Percentiles rank a stretch among this genome's conserved stretches.
Evolutionary conservation across 306 rosid species (phyloP).

Genomic region (Cucurbita pepo): DNA sequence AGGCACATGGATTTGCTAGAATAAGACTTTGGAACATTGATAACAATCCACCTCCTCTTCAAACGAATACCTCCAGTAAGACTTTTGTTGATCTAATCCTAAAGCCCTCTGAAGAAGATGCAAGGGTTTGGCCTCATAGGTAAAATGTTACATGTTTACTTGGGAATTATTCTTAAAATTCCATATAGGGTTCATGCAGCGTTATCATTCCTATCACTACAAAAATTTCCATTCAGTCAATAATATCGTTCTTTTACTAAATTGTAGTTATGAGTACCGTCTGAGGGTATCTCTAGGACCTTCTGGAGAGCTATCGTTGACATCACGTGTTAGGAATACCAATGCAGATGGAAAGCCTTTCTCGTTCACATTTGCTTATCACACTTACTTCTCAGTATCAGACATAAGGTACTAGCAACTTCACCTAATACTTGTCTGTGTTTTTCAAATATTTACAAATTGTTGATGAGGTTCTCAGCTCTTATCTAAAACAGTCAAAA

Average conservation of each 20-base stretch:
- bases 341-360: conserved; percentile 82
- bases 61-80: conserved; percentile 35
- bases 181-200: not conserved
- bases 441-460: not conserved
- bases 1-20: conserved; percentile 80
- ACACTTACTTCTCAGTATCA: conserved; percentile 83
- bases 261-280: conserved; percentile 70
- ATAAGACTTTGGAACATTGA: conserved; percentile 62
- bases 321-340: conserved; percentile 85
- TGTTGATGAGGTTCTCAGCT: not conserved
- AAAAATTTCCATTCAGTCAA: conserved; percentile 10
- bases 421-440: not conserved
- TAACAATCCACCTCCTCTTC: conserved; percentile 53
- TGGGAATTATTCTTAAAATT: not conserved
- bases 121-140: conserved; percentile 81
- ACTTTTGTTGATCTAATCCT: conserved; percentile 78
- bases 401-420: conserved; percentile 53
- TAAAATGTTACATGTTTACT: conserved; percentile 2
- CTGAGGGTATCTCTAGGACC: conserved; percentile 83
- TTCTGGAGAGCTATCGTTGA: conserved; percentile 76
- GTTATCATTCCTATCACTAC: not conserved
- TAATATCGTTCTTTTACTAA: not conserved
- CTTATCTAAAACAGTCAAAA: not conserved
- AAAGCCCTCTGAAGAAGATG: conserved; percentile 67
- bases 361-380: conserved; percentile 85